Evolutionary conservation across 495 filamentous ascomycete species (phyloP).

Genomic region (Endocarpon pusillum): DNA sequence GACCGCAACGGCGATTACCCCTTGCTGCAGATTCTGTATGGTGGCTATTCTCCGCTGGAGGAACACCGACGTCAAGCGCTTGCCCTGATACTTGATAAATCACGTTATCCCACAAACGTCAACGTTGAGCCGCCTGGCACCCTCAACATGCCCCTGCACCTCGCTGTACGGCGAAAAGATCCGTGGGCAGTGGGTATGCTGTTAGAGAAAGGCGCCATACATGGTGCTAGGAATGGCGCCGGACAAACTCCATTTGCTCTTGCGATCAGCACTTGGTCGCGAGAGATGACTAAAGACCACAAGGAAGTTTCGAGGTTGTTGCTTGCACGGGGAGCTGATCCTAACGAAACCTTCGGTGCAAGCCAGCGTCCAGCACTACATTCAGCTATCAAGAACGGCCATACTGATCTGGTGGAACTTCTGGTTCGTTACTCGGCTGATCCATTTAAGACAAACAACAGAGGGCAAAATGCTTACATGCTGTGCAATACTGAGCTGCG

Average conservation of each 20-base stretch:
- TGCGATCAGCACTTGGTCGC: conserved; percentile 1
- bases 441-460: too few relatives aligned
- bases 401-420: too few relatives aligned
- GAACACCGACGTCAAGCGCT: conserved; percentile 6
- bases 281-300: too few relatives aligned
- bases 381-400: too few relatives aligned
- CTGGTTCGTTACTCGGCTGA: too few relatives aligned
- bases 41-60: conserved; percentile 1
- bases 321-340: too few relatives aligned
- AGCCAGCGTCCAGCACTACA: too few relatives aligned
- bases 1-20: conserved; percentile 20
- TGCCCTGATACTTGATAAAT: conserved; percentile 3
- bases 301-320: too few relatives aligned
- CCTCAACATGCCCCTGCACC: conserved; percentile 7
- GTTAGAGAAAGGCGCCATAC: conserved; percentile 5
- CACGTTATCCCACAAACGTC: conserved; percentile 3
- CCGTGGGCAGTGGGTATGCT: conserved; percentile 5
- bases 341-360: too few relatives aligned
- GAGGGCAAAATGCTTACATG: too few relatives aligned
- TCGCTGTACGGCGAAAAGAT: conserved; percentile 10
- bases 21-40: conserved; percentile 5
- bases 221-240: conserved; percentile 3
- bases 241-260: conserved; percentile 5
- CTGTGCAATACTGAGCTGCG: too few relatives aligned
- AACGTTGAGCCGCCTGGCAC: conserved; percentile 6